Percentiles rank a stretch among this genome's conserved stretches.
phyloP scores from a whole-genome alignment of 1,284 basidiomycete species.

The Phellopilus nigrolimitatus region DNA sequence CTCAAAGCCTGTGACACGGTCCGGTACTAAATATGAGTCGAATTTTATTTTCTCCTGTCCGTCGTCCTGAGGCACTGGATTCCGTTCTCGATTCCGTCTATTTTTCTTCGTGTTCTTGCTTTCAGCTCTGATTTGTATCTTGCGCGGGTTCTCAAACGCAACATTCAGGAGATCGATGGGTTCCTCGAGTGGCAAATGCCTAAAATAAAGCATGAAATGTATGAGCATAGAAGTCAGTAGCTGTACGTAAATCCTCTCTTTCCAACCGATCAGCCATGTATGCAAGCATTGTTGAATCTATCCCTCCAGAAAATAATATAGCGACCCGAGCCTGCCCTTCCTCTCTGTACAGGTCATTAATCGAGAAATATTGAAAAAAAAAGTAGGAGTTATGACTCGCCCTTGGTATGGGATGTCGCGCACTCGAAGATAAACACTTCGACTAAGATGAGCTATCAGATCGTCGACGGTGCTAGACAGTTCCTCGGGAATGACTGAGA shows the following conservation, averaged over 20 bases:
- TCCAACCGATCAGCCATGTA: slow-evolving; percentile 70
- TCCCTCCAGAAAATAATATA: slow-evolving; percentile 92
- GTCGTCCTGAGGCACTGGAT: slow-evolving; percentile 4
- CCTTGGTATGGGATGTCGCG: slow-evolving; percentile 44
- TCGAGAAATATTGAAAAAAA: not conserved
- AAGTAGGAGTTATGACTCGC: slow-evolving; percentile 28
- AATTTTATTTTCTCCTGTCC: slow-evolving; percentile 20
- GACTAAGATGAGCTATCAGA: slow-evolving; percentile 49
- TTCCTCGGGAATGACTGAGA: slow-evolving; percentile 43
- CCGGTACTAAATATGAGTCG: slow-evolving; percentile 70
- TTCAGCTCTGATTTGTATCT: slow-evolving; percentile 42
- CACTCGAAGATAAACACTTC: slow-evolving; percentile 59
- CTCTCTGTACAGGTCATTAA: slow-evolving; percentile 17
- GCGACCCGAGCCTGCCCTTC: slow-evolving; percentile 60
- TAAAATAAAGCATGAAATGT: slow-evolving; percentile 28
- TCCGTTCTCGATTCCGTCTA: slow-evolving; percentile 16
- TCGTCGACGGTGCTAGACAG: slow-evolving; percentile 44
- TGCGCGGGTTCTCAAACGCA: slow-evolving; percentile 90
- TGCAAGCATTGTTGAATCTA: slow-evolving; percentile 87
- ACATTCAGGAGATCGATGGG: slow-evolving; percentile 95
- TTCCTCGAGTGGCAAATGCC: slow-evolving; percentile 65
- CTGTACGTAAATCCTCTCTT: not conserved
- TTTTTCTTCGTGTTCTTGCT: slow-evolving; percentile 39
- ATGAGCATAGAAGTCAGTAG: not conserved
- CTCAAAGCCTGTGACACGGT: slow-evolving; percentile 76